phyloP scores from a whole-genome alignment of 176 grass and related monocot species.

The bread wheat (Triticum aestivum) region DNA sequence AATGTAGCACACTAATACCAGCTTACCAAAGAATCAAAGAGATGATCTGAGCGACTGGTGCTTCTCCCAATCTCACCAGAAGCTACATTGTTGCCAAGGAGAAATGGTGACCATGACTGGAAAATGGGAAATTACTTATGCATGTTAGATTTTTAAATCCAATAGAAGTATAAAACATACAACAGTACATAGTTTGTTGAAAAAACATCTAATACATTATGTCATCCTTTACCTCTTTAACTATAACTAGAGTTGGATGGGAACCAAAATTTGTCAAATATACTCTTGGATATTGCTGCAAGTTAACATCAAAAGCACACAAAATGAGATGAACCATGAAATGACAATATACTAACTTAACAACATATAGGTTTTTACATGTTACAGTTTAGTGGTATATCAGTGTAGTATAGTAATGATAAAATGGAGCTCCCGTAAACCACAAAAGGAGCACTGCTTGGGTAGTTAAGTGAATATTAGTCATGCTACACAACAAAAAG shows the following conservation, averaged over 20 bases:
- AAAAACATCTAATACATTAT: constrained; percentile 17
- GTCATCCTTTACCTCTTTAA: constrained; percentile 61
- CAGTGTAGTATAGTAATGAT: neutral
- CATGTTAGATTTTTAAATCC: constrained; percentile 2
- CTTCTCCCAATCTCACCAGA: constrained; percentile 25
- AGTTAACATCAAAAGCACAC: neutral
- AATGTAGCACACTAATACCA: constrained; percentile 23
- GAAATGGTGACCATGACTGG: constrained; percentile 89
- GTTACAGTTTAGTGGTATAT: neutral
- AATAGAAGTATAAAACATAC: constrained; percentile 4
- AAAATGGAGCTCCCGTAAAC: constrained; percentile 1
- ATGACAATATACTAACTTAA: neutral
- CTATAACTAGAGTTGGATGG: constrained; percentile 32
- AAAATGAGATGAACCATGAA: constrained; percentile 24
- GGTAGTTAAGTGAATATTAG: constrained; percentile 7
- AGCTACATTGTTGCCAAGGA: constrained; percentile 42
- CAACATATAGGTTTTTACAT: neutral
- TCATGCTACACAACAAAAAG: constrained; percentile 5
- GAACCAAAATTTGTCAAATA: constrained; percentile 45
- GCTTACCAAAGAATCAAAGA: constrained; percentile 80
- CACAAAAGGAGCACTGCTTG: neutral
- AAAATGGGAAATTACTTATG: constrained; percentile 25
- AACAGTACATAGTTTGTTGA: neutral
- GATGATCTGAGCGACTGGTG: constrained; percentile 19
- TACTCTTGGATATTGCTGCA: constrained; percentile 77